Evolutionary conservation across 2,329 filamentous ascomycete genomes (phyloP), one percentile per base, ranked within the genome.

Genomic region (Alternaria arbusti): DNA sequence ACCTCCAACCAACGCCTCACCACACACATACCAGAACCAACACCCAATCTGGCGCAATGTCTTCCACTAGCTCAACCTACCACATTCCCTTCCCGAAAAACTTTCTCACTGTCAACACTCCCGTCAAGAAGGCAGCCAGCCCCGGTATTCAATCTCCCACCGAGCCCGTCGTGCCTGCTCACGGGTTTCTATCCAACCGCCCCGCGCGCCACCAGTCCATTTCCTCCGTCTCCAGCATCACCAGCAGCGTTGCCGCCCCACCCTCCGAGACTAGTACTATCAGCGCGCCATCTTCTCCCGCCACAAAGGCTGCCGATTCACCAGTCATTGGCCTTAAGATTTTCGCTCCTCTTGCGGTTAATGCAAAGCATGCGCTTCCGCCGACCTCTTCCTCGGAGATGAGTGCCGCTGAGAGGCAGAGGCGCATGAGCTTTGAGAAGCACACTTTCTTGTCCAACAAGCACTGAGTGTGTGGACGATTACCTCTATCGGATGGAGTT

Each of bases 141-240:
- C 22, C 47, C 43, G 32, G 26, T 36, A 26, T 60, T 47, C 54
- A 51, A 58, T 45, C 59, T 61, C 59, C 69, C 66, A 52, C 72
- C 62, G 64, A 71, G 64, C 45, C 70, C 67, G 63, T 72, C 66
- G 61, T 70, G 61, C 49, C 69, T 69, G 57, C 69, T 69, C 75
- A 79, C 73, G 69, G 67, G 63, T 79, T 79, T 74, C 77, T 79
- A 73, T 78, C 76, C 73, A 79, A 79, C 75, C 70, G 70, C 25
- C 57, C 66, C 50, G 55, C 67, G 4, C 72, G 75, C 66, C 70
- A 76, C 67, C 57, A 68, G 45, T 78, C 75, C 22, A 54, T 77
- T 62, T 74, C 71, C 10, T 77, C 74, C n/a, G 66, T 73, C 62
- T 65, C 66, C 59, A 73, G 70, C 60, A 57, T 65, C 62, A 44